Base-by-base conservation (phyloP, 176 grass and related monocot genomes). In the Cymbopogon citratus region DNA sequence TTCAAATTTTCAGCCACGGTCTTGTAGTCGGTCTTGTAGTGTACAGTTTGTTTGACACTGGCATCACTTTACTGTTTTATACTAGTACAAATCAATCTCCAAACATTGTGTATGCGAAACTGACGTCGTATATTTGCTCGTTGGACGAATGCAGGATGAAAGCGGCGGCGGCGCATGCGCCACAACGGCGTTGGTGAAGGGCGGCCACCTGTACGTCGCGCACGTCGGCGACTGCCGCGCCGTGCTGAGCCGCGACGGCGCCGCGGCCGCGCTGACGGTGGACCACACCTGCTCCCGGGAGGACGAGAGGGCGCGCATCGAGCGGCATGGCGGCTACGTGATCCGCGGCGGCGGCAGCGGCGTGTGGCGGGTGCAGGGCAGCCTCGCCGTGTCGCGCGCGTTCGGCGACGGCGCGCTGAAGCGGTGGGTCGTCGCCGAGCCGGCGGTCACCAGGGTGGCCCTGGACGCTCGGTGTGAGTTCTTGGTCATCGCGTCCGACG, bases 401-500 rank as follows among this genome's bases (percentile, higher is more conserved):
- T 85, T 93, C 57, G 91, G 87, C 5, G 87, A 93, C 56, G 46
- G 8, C 2, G 77, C 23, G n/a, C 49, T 93, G 15, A 93, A 93
- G 87, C 78, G 52, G 0, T 93, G 91, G 91, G 79, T 90, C 1
- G 70, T 85, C 45, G 67, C 91, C 0, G 91, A 97, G 52, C 91
- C 94, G 0, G 89, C 84, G 54, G 89, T 84, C 18, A 35, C 14
- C 34, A 73, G 5, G 63, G 10, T 86, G 14, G 44, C 69, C 8
- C 74, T 97, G 3, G 40, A 25, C 5, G 71, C 78, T 9, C 84
- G 83, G 13, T 86, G 87, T 54, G 89, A 97, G 38, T 94, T 94
- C 73, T 66, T 97, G 41, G 87, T 97, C 52, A n/a, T 97, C 25
- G 94, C 94, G 18, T 94, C 94, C n/a, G 94, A 97, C 23, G 94